Evolutionary conservation across 2,329 filamentous ascomycete species (phyloP), one percentile per base, ranked within the genome.

Genomic region (Phialophora verrucosa): DNA sequence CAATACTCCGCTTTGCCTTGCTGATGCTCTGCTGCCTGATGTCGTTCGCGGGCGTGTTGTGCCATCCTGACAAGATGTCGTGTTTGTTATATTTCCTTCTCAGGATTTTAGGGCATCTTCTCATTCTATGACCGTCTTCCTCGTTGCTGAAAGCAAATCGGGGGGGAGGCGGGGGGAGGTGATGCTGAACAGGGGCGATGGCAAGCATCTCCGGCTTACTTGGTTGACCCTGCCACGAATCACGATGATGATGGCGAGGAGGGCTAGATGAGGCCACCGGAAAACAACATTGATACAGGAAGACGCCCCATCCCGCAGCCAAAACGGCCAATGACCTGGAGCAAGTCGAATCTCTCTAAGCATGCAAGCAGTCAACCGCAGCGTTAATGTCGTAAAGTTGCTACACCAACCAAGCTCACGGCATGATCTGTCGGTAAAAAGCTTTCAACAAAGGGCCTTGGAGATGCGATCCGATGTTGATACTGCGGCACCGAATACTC

Each of bases 361-460:
- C 38, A 44, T 3, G 17, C 1, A 44, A n/a, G 14, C 38, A 20
- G 1, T 44, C 38, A 3, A n/a, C 17, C 5, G 38, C 6, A 44
- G 38, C 38, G 6, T 7, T 8, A 8, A 44, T 1, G 38, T 20
- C 17, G 17, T 8, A 7, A n/a, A n/a, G 3, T 7, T 44, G 17
- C 38, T 44, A 44, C 38, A 5, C 14, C 38, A 7, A 44, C 17
- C 7, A 20, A 11, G 35, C 65, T 70, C 65, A 67, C 14, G 12
- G 6, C 17, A n/a, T 44, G 38, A 44, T 44, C 38, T n/a, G 7
- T n/a, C 12, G 6, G 38, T 7, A 14, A 42, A 17, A 14, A 10
- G 8, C 14, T n/a, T 44, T 2, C 14, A 1, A 44, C 17, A 44
- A 44, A 44, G 17, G 38, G 17, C 38, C 17, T n/a, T 17, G 38